Evolutionary conservation across 345 rosid species (phyloP).

Genomic region (Boechera stricta): DNA sequence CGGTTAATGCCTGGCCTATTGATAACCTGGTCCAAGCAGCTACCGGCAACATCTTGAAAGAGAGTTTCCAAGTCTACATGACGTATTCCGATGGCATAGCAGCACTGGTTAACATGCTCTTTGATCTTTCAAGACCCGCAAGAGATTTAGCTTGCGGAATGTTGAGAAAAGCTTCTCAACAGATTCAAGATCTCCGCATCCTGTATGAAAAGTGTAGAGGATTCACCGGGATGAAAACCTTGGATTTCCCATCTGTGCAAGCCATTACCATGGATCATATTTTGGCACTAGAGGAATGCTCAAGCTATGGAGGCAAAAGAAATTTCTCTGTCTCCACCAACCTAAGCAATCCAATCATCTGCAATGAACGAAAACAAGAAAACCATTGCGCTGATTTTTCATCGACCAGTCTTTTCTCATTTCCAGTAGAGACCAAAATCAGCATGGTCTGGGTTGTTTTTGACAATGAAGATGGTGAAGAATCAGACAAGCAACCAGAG

Average conservation of each 20-base stretch:
- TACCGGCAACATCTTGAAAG: constrained; percentile 70
- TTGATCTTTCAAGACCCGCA: constrained; percentile 68
- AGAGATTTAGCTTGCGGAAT: constrained; percentile 68
- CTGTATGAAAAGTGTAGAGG: constrained; percentile 65
- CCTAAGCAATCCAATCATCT: constrained; percentile 19
- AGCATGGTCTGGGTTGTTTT: constrained; percentile 84
- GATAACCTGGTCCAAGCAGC: constrained; percentile 64
- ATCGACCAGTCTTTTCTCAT: constrained; percentile 48
- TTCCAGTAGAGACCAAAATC: constrained; percentile 72
- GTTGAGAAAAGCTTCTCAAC: constrained; percentile 65
- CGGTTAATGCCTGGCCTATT: constrained; percentile 31
- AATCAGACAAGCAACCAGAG: background rate
- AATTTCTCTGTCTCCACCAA: constrained; percentile 37
- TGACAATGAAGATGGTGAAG: constrained; percentile 54
- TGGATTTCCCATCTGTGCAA: constrained; percentile 74
- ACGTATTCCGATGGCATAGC: constrained; percentile 60
- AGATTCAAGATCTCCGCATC: constrained; percentile 55
- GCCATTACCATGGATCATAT: constrained; percentile 64
- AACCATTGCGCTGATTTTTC: constrained; percentile 29
- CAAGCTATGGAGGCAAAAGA: constrained; percentile 38
- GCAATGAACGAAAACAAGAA: constrained; percentile 32
- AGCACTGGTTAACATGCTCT: constrained; percentile 58
- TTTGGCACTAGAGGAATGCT: constrained; percentile 61
- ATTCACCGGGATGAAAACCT: constrained; percentile 53
- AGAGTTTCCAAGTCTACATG: constrained; percentile 79